Evolutionary conservation across 768 basidiomycete genomes (phyloP), one percentile per base, ranked within the genome.

Genomic region (Tulasnella sp.): DNA sequence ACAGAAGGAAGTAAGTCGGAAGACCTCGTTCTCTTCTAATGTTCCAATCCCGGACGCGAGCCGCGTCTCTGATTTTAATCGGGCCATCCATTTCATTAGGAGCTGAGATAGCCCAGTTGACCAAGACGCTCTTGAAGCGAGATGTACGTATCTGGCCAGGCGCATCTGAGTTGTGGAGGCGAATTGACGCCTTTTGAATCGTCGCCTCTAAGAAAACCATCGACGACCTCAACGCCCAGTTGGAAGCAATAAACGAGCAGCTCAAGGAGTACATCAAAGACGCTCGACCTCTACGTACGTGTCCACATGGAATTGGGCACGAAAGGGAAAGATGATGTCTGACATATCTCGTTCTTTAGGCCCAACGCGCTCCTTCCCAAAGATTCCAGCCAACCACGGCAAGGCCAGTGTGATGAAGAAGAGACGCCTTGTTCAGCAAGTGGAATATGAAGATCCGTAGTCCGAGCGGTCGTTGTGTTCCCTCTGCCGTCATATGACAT

Each of bases 201-300:
- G 11, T 29, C 15, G 11, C 3, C 49, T 9, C 2, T 19, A 9
- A 58, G 56, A 11, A 45, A 31, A 41, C 31, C 44, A 48, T 58
- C 30, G 44, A 49, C 9, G 56, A 58, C 22, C 44, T 50, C 31
- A 58, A 49, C 31, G 44, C 27, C 29, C 29, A 49, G 29, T 24
- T 58, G n/a, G 56, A 58, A 29, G 49, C 49, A 7, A 29, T 45
- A n/a, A 58, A 50, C 27, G 56, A 58, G 43, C 56, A 50, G 34
- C 49, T 58, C 17, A 58, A 58, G 46, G 56, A 58, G 41, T 58
- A 49, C 56, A 42, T 58, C 53, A 31, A 42, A 45, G 53, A 41
- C 17, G 22, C 53, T 22, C 22, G 19, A n/a, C 53, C 53, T 42
- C 31, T 27, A 12, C 41, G 53, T 55, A 43, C 31, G 53, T 55